phyloP scores from a whole-genome alignment of 805 yeast species.

The Metschnikowia aberdeeniae region DNA sequence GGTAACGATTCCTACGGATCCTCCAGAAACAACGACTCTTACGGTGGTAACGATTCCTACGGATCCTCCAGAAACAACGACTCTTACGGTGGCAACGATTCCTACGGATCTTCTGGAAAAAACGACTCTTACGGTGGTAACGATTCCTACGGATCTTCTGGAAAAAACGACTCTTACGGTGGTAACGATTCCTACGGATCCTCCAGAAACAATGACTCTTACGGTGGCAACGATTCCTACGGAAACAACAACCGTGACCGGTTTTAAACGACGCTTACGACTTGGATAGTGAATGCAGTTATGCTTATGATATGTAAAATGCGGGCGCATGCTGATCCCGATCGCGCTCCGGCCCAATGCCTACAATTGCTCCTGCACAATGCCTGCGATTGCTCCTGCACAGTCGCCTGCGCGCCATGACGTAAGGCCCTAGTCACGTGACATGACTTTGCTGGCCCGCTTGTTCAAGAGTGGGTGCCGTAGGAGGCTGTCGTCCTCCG shows the following conservation, averaged over 20 bases:
- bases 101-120: slow-evolving; percentile 13
- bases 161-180: slow-evolving; percentile 3
- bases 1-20: slow-evolving; percentile 13
- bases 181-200: not conserved
- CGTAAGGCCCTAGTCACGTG: not conserved
- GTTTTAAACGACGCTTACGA: too few relatives aligned
- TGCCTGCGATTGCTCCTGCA: not conserved
- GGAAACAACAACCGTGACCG: too few relatives aligned
- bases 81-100: slow-evolving; percentile 22
- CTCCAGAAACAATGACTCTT: slow-evolving; percentile 1
- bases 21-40: slow-evolving; percentile 15
- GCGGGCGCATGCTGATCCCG: too few relatives aligned
- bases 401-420: not conserved
- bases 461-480: slow-evolving; percentile 33
- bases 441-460: slow-evolving; percentile 18
- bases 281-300: too few relatives aligned
- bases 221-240: not conserved
- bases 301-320: too few relatives aligned
- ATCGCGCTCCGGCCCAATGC: too few relatives aligned
- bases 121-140: slow-evolving; percentile 6
- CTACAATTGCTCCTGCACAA: too few relatives aligned
- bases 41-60: not conserved
- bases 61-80: slow-evolving; percentile 4
- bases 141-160: slow-evolving; percentile 20
- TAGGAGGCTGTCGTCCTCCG: not conserved